A percentile compares a stretch with the other conserved stretches of the same genome.
Evolutionary conservation across 441 rosid species (phyloP).

Genomic region (Populus hybrid): DNA sequence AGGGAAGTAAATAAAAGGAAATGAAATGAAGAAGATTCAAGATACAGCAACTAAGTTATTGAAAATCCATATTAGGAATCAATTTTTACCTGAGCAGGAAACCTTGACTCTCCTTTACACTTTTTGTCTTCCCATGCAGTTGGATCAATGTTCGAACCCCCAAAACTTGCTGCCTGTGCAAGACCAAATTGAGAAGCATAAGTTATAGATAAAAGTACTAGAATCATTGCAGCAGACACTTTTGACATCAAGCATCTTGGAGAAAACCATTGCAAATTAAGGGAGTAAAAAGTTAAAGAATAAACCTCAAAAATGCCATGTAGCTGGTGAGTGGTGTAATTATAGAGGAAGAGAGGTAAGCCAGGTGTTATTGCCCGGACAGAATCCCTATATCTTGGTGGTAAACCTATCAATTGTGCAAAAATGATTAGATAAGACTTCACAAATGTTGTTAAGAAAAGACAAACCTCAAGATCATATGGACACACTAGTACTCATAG

Average conservation of each 20-base stretch:
- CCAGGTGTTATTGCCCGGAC: slow-evolving; percentile 98
- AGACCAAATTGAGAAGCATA: slow-evolving; percentile 10
- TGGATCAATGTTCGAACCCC: slow-evolving; percentile 95
- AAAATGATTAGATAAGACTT: slow-evolving; percentile 9
- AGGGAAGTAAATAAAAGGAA: neutral
- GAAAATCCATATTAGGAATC: neutral
- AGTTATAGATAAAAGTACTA: neutral
- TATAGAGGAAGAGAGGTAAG: slow-evolving; percentile 91
- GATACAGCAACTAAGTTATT: neutral
- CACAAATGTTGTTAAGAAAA: neutral
- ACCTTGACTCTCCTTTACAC: slow-evolving; percentile 98
- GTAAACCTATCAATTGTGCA: slow-evolving; percentile 58
- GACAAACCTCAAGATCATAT: neutral
- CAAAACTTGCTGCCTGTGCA: slow-evolving; percentile 83
- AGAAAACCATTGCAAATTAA: neutral
- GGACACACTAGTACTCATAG: neutral
- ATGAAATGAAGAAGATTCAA: neutral
- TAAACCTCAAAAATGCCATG: slow-evolving; percentile 98
- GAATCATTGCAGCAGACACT: neutral
- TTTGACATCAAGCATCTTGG: neutral
- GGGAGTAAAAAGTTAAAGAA: slow-evolving; percentile 9
- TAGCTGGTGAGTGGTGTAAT: slow-evolving; percentile 95
- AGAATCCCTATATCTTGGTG: slow-evolving; percentile 97
- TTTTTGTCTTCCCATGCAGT: slow-evolving; percentile 99
- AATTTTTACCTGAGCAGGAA: slow-evolving; percentile 87